Base-by-base conservation (phyloP, 441 rosid genomes). In the Gossypium davidsonii region DNA sequence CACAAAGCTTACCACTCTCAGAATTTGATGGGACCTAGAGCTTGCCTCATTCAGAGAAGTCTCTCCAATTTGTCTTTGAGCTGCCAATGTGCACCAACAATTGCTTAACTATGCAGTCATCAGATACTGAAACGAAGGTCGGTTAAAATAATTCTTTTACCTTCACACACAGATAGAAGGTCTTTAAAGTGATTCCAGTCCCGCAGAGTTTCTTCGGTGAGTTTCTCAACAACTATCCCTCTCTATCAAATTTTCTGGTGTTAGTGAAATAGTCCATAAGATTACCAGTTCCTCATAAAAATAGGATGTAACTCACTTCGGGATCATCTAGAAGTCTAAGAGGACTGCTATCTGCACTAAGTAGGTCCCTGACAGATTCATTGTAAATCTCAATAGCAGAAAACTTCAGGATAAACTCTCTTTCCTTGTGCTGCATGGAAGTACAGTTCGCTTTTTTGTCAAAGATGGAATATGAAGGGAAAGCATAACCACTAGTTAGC, bases 331-430 rank as follows among this genome's bases (percentile, higher is more conserved):
- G 85, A 81, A 93, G 90, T 76, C 98, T 86, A 81, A 86, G 91
- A 37, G 94, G 93, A 81, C 82, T 83, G 74, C 73, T 67, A 49
- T 93, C 97, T 48, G 85, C 37, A 70, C 86, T 85, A 60, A 93
- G 87, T 44, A 96, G 97, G 82, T 96, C 99, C 80, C 91, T 84
- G 67, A 88, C 96, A 78, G 97, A 89, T 81, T 94, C 97, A 61
- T 94, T 94, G 84, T 94, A 94, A 56, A 94, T 96, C 84, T 93
- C 98, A 92, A 90, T 80, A 21, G 97, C 98, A 75, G 96, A 96
- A 77, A 96, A 85, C 82, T 87, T 91, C 78, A 93, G 70, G 69
- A 80, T 26, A 76, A 88, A 96, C 72, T 86, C 89, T 83, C 97
- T 91, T 78, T 91, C 97, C 73, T 85, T 84, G 79, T 88, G 97